These are phyloP conservation scores for Glomus cerebriforme DNA, from an alignment of 192 early-diverging fungal genomes.

Conservation along the genomic window DNA sequence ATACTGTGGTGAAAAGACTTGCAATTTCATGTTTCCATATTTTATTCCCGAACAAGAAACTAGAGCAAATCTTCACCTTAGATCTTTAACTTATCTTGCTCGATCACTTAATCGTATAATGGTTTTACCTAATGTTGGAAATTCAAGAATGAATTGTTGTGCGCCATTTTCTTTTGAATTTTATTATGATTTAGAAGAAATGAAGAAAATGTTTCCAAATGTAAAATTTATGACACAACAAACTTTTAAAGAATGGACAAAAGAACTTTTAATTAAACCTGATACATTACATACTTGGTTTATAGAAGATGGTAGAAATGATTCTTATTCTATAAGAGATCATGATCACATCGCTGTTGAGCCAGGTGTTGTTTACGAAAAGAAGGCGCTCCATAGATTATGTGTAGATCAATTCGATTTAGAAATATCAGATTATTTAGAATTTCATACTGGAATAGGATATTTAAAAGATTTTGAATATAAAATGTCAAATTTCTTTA, in stretches of 20 bases:
- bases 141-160: not conserved
- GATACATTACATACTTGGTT: not conserved
- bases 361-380: not conserved
- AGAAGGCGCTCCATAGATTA: not conserved
- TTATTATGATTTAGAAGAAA: conserved; percentile 10
- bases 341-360: not conserved
- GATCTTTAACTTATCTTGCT: not conserved
- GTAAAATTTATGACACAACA: conserved; percentile 1
- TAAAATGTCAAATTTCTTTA: not conserved
- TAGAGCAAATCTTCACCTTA: not conserved
- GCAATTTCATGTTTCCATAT: conserved; percentile 14
- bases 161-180: not conserved
- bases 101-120: not conserved
- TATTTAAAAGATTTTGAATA: not conserved
- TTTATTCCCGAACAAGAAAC: conserved; percentile 1
- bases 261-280: conserved; percentile 1
- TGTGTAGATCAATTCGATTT: not conserved
- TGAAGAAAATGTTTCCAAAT: not conserved
- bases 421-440: not conserved
- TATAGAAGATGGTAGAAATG: not conserved
- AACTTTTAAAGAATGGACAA: conserved; percentile 1
- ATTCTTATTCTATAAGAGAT: not conserved
- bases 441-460: conserved; percentile 8
- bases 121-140: not conserved
- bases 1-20: not conserved